phyloP scores from a whole-genome alignment of 2,329 filamentous ascomycete genomes.

The Chalaropsis ovoidea region DNA sequence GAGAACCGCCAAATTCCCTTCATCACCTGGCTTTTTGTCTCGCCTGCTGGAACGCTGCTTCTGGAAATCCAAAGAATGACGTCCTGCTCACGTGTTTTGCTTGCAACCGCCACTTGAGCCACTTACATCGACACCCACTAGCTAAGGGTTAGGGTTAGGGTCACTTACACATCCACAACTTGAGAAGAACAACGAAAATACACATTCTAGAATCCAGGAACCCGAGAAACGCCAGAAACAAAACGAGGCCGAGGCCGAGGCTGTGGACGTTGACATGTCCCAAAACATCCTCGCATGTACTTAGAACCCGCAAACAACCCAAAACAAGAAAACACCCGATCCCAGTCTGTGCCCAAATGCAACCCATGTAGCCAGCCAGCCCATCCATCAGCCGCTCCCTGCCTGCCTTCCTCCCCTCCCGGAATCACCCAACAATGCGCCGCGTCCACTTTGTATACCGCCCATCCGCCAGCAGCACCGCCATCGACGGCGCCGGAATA shows the following conservation, averaged over 20 bases:
- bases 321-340: not conserved
- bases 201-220: not conserved
- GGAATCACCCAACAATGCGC: slow-evolving; percentile 23
- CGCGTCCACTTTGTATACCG: slow-evolving; percentile 31
- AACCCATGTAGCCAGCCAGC: not conserved
- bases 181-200: not conserved
- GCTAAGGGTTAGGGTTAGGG: slow-evolving; percentile 2
- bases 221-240: not conserved
- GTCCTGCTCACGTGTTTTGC: slow-evolving; percentile 16
- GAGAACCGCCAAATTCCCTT: not conserved
- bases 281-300: not conserved
- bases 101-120: not conserved
- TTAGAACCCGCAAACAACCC: not conserved
- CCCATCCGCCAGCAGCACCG: slow-evolving; percentile 28
- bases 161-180: not conserved
- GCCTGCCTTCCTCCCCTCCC: not conserved
- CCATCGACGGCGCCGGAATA: slow-evolving; percentile 31
- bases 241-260: no score
- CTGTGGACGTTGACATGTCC: not conserved
- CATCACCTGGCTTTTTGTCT: slow-evolving; percentile 13
- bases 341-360: slow-evolving; percentile 1
- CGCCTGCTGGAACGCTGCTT: not conserved
- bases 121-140: not conserved
- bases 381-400: not conserved
- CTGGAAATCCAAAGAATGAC: slow-evolving; percentile 14